Evolutionary conservation across 345 rosid genomes (phyloP).

Genomic region (Murraya koenigii): DNA sequence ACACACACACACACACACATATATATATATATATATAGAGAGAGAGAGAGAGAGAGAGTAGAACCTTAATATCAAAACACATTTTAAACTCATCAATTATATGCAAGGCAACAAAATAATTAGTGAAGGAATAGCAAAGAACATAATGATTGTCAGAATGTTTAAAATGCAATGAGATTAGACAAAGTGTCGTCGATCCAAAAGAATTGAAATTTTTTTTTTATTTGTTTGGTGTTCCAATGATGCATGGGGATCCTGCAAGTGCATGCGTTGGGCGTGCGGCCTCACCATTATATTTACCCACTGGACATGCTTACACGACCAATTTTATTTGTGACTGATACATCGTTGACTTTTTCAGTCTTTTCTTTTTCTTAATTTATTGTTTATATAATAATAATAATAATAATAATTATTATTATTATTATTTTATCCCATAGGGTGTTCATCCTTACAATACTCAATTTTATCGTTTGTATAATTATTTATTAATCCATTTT

Average conservation of each 20-base stretch:
- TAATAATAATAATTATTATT: no score
- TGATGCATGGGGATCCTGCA: constrained; percentile 32
- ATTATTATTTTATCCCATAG: no score
- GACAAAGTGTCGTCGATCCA: constrained; percentile 13
- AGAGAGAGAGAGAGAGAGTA: no score
- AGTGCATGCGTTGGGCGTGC: constrained; percentile 68
- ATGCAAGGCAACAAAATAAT: constrained; percentile 28
- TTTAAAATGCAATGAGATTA: constrained; percentile 18
- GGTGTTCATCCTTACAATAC: no score
- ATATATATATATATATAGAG: background rate
- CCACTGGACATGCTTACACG: constrained; percentile 23
- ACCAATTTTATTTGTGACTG: background rate
- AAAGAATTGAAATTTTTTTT: constrained; percentile 35
- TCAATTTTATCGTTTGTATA: no score
- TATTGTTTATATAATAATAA: no score
- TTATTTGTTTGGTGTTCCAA: constrained; percentile 24
- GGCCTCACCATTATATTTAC: constrained; percentile 38
- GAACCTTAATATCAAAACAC: constrained; percentile 7
- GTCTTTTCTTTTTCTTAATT: background rate
- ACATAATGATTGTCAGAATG: constrained; percentile 24
- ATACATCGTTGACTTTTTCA: background rate
- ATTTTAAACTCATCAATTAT: constrained; percentile 16
- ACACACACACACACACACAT: no score
- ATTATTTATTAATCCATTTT: no score
- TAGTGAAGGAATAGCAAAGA: constrained; percentile 15